phyloP scores from a whole-genome alignment of 805 yeast species.

The Lipomyces spencermartinsiae region DNA sequence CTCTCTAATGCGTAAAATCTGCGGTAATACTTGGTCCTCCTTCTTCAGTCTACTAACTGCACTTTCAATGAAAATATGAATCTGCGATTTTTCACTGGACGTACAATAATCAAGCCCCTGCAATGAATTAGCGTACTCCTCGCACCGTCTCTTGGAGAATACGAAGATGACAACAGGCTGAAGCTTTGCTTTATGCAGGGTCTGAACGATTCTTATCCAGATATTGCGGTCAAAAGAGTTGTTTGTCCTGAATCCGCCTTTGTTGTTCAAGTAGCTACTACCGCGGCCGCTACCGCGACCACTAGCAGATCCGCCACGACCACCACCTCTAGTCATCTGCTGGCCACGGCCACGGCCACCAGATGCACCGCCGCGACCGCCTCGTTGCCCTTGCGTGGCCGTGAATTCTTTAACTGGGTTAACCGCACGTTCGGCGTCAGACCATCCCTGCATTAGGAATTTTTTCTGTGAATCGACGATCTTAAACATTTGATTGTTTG shows the following conservation, averaged over 20 bases:
- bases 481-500: conserved; percentile 73
- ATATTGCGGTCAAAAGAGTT: conserved; percentile 81
- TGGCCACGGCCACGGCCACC: conserved; percentile 44
- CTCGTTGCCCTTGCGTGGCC: conserved; percentile 38
- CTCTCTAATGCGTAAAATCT: conserved; percentile 80
- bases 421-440: conserved; percentile 44
- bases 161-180: conserved; percentile 93
- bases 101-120: conserved; percentile 77
- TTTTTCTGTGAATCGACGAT: conserved; percentile 75
- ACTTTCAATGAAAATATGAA: conserved; percentile 89
- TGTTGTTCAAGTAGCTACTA: conserved; percentile 41
- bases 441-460: conserved; percentile 62
- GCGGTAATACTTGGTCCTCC: conserved; percentile 94
- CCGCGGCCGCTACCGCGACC: conserved; percentile 51
- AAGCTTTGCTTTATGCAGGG: conserved; percentile 68
- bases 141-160: conserved; percentile 91
- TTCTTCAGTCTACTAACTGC: conserved; percentile 85
- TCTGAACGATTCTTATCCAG: conserved; percentile 76
- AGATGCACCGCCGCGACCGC: conserved; percentile 47
- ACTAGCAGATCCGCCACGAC: conserved; percentile 47
- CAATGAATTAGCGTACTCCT: conserved; percentile 85
- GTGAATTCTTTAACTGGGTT: conserved; percentile 45
- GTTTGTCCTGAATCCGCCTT: conserved; percentile 50
- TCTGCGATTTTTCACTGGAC: conserved; percentile 85
- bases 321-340: conserved; percentile 43